Evolutionary conservation across 148 eudicot species (phyloP).

Genomic region (Euryodendron excelsum): DNA sequence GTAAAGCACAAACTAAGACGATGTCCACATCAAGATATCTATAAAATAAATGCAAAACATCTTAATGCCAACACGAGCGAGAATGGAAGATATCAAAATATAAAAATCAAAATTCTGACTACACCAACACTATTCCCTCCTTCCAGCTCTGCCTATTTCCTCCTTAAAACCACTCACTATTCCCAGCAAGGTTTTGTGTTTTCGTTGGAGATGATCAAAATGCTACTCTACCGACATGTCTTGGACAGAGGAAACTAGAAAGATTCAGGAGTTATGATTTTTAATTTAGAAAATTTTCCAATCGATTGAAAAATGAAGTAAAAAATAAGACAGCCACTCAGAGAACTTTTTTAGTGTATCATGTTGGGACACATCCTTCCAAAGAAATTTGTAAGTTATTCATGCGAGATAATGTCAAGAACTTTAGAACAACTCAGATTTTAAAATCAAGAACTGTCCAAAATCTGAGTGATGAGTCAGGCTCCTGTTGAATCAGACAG

Average conservation of each 20-base stretch:
- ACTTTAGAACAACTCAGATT: not conserved
- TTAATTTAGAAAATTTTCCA: not conserved
- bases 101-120: not conserved
- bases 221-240: too few species aligned
- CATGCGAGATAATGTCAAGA: not conserved
- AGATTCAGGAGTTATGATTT: not conserved
- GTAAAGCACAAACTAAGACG: slow-evolving; percentile 4
- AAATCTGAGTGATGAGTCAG: not conserved
- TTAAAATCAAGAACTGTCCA: not conserved
- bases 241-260: not conserved
- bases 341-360: not conserved
- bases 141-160: not conserved
- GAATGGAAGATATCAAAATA: not conserved
- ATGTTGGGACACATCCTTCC: too few species aligned
- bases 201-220: not conserved
- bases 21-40: not conserved
- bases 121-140: not conserved
- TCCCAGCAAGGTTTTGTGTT: too few species aligned
- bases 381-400: not conserved
- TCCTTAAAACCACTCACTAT: not conserved
- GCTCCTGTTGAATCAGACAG: not conserved
- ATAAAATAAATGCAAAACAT: not conserved
- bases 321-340: not conserved
- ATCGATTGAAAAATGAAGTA: not conserved
- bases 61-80: not conserved